phyloP scores from a whole-genome alignment of 257 asterid species.

The Thymus mandschuricus region DNA sequence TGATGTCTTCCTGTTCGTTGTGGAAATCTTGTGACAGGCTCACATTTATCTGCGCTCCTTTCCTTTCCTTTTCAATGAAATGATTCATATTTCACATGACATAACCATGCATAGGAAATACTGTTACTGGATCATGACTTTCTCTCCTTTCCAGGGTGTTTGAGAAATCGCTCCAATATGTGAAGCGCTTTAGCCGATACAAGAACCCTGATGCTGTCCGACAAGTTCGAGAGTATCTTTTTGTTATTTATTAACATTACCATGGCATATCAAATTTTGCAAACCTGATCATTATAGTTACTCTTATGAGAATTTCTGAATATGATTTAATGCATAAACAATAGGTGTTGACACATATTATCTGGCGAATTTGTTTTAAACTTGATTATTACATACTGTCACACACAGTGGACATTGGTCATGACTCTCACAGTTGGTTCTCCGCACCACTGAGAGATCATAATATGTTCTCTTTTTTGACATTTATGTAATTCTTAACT shows the following conservation, averaged over 20 bases:
- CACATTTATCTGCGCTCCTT: neutral
- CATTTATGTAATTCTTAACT: conserved; percentile 48
- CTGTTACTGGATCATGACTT: conserved; percentile 24
- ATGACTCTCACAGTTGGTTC: neutral
- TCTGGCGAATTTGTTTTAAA: neutral
- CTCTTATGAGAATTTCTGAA: neutral
- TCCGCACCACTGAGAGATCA: conserved; percentile 6
- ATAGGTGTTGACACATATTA: neutral
- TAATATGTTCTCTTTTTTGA: neutral
- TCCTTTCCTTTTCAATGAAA: neutral
- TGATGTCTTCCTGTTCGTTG: neutral
- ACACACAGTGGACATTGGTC: neutral
- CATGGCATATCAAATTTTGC: neutral
- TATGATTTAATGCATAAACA: neutral
- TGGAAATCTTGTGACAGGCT: neutral
- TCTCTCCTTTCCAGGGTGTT: conserved; percentile 66
- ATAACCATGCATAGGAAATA: neutral
- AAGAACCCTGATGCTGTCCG: conserved; percentile 97
- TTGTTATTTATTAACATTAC: conserved; percentile 8
- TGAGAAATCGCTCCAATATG: conserved; percentile 96
- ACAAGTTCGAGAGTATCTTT: conserved; percentile 99
- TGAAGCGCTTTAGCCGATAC: conserved; percentile 98
- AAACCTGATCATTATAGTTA: neutral
- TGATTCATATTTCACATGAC: neutral
- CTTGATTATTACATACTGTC: neutral